Evolutionary conservation across 1,139 yeast species (phyloP).

Genomic region (Zygosaccharomyces pseudobailii): DNA sequence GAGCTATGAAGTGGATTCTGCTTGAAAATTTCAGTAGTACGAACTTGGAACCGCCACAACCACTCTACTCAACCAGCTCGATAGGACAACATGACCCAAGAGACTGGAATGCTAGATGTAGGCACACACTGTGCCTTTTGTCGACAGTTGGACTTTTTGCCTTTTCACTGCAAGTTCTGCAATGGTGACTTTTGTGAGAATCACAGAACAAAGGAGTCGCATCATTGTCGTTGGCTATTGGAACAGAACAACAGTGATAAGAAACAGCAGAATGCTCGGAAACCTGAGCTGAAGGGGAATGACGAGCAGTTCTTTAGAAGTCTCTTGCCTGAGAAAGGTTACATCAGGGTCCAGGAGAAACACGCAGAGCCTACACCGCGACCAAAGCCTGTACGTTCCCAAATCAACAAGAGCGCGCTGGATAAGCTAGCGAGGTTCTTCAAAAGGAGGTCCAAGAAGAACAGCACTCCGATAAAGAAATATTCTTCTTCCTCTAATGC

Average conservation of each 20-base stretch:
- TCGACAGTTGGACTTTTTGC: conserved; percentile 61
- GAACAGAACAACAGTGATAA: conserved; percentile 11
- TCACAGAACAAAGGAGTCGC: conserved; percentile 49
- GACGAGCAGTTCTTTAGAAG: conserved; percentile 29
- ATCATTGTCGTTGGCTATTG: conserved; percentile 37
- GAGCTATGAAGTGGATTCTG: neutral
- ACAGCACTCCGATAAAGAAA: conserved; percentile 12
- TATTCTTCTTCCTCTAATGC: conserved; percentile 24
- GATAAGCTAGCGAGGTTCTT: conserved; percentile 46
- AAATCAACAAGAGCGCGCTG: conserved; percentile 39
- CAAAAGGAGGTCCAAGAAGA: conserved; percentile 20
- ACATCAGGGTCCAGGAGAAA: conserved; percentile 38
- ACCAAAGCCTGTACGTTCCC: conserved; percentile 15
- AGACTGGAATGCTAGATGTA: conserved; percentile 54
- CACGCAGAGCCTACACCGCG: conserved; percentile 1
- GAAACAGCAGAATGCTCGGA: conserved; percentile 10
- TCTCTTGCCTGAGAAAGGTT: conserved; percentile 55
- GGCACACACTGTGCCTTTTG: conserved; percentile 66
- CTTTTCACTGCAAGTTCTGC: conserved; percentile 60
- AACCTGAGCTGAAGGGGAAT: conserved; percentile 18
- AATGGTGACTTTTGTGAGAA: conserved; percentile 51
- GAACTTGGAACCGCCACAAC: neutral
- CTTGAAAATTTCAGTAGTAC: conserved; percentile 1
- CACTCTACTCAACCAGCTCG: neutral
- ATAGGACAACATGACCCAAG: conserved; percentile 1